Evolutionary conservation across 176 grass and related monocot genomes (phyloP).

Genomic region (Saccharum officinarum): DNA sequence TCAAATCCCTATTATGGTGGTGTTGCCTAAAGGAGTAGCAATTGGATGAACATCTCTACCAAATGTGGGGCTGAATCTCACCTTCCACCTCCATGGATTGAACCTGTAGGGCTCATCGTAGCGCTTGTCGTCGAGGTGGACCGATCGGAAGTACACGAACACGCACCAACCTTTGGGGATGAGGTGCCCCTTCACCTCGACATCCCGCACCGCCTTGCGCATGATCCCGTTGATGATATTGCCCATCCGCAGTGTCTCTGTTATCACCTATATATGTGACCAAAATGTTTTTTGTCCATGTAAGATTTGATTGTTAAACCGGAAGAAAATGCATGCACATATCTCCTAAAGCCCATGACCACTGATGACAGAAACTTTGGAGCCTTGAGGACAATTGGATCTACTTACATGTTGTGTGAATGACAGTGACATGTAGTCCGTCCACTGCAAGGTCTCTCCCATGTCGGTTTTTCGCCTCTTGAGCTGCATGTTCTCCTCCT

Average conservation of each 20-base stretch:
- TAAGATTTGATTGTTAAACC: not conserved
- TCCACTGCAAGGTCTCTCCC: slow-evolving; percentile 75
- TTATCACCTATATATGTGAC: slow-evolving; percentile 48
- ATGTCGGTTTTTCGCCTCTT: slow-evolving; percentile 50
- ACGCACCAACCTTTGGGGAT: slow-evolving; percentile 97
- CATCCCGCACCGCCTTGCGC: slow-evolving; percentile 80
- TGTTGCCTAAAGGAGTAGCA: slow-evolving; percentile 53
- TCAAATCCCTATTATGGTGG: slow-evolving; percentile 32
- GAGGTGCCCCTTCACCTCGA: slow-evolving; percentile 88
- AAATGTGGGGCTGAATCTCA: slow-evolving; percentile 46
- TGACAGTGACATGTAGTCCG: slow-evolving; percentile 82
- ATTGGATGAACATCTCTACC: slow-evolving; percentile 49
- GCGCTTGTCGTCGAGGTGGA: slow-evolving; percentile 70
- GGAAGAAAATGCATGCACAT: not conserved
- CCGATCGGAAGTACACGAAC: slow-evolving; percentile 86
- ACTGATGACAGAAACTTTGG: not conserved
- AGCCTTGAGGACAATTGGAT: not conserved
- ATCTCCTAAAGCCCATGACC: not conserved
- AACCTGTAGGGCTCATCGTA: slow-evolving; percentile 83
- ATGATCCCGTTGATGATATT: slow-evolving; percentile 98
- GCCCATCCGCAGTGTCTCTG: slow-evolving; percentile 74
- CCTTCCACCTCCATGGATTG: slow-evolving; percentile 99
- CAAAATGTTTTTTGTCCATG: not conserved
- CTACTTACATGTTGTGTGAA: slow-evolving; percentile 90
- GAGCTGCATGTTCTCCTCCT: slow-evolving; percentile 92